Percentiles rank a stretch among this genome's conserved stretches.
phyloP scores from a whole-genome alignment of 2,329 filamentous ascomycete species.

The Colletotrichum viniferum region DNA sequence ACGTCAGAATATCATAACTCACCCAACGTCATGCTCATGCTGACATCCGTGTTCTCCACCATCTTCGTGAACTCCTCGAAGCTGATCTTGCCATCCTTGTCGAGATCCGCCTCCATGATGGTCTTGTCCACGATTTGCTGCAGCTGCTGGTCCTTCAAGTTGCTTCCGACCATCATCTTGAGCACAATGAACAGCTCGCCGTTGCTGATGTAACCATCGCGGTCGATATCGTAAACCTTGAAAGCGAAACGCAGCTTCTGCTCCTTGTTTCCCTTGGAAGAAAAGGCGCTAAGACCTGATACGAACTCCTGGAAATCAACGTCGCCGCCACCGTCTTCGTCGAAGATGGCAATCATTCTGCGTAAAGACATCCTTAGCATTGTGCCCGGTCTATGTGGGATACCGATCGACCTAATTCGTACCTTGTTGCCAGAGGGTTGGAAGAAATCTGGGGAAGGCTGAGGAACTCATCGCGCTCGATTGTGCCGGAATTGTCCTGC shows the following conservation, averaged over 20 bases:
- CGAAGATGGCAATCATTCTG: constrained; percentile 99
- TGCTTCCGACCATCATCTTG: constrained; percentile 99
- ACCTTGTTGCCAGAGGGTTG: constrained; percentile 95
- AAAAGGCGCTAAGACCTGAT: constrained; percentile 91
- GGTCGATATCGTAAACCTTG: constrained; percentile 99
- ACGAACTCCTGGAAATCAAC: constrained; percentile 99
- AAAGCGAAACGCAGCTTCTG: constrained; percentile 98
- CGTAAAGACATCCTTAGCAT: background rate
- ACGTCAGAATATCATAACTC: constrained; percentile 32
- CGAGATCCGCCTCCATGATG: constrained; percentile 98
- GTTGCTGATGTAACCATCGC: constrained; percentile 98
- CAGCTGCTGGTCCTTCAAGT: constrained; percentile 97
- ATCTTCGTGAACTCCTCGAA: constrained; percentile 99
- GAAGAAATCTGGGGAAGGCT: constrained; percentile 96
- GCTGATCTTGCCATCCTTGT: constrained; percentile 96
- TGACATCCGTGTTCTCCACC: constrained; percentile 91
- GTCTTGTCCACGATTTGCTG: constrained; percentile 99
- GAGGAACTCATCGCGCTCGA: constrained; percentile 98
- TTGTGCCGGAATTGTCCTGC: constrained; percentile 96
- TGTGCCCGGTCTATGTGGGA: background rate
- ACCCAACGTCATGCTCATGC: constrained; percentile 78
- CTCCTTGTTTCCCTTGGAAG: constrained; percentile 97
- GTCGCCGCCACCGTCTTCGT: constrained; percentile 96
- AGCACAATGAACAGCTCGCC: constrained; percentile 98
- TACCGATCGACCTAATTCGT: constrained; percentile 23